A percentile compares a stretch with the other conserved stretches of the same genome.
phyloP scores from a whole-genome alignment of 805 yeast genomes.

The Spathaspora hagerdaliae region DNA sequence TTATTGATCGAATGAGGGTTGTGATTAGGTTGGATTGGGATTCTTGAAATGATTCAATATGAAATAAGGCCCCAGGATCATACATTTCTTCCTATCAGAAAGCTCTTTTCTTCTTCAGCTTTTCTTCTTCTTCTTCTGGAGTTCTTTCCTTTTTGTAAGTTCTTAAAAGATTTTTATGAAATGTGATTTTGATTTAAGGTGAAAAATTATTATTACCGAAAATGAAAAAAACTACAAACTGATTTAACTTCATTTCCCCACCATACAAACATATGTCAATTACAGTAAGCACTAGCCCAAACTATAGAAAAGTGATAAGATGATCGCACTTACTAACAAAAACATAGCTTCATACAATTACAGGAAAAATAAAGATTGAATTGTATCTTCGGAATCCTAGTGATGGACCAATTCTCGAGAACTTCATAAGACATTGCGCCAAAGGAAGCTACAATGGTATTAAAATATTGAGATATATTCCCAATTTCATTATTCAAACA shows the following conservation, averaged over 20 bases:
- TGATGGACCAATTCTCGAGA: constrained; percentile 13
- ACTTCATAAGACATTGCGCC: constrained; percentile 21
- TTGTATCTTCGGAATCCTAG: constrained; percentile 4
- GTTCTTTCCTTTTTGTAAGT: too few relatives aligned
- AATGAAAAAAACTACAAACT: too few relatives aligned
- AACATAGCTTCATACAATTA: constrained; percentile 11
- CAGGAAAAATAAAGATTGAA: constrained; percentile 15
- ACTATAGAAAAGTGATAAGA: not conserved
- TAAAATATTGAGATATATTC: constrained; percentile 14
- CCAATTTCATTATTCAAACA: constrained; percentile 16
- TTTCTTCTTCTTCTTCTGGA: too few relatives aligned
- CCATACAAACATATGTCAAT: not conserved
- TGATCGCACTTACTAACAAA: constrained; percentile 2
- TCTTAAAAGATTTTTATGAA: too few relatives aligned
- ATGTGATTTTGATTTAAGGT: too few relatives aligned
- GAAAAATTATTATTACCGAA: too few relatives aligned
- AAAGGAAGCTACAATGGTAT: constrained; percentile 13
- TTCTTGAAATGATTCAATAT: constrained; percentile 8
- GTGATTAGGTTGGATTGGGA: constrained; percentile 12
- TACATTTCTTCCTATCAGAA: too few relatives aligned
- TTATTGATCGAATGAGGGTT: constrained; percentile 6
- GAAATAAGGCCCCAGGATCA: constrained; percentile 2
- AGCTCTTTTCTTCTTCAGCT: too few relatives aligned
- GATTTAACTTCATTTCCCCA: too few relatives aligned
- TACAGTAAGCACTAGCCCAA: not conserved